phyloP scores from a whole-genome alignment of 2,329 filamentous ascomycete genomes.

The Tolypocladium sp. region DNA sequence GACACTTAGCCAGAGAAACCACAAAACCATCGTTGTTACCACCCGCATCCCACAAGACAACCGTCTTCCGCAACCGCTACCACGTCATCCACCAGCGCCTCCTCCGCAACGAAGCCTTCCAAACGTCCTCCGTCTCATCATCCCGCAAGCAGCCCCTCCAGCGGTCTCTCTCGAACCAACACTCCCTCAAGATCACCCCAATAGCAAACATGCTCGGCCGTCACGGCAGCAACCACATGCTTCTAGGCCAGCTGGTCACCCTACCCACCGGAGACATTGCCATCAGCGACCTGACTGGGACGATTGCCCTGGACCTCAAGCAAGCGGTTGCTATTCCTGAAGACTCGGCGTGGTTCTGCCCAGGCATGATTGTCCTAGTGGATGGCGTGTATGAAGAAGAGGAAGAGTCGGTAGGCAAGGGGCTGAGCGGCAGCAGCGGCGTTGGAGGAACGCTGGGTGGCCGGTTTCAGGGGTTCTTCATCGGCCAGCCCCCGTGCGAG shows the following conservation, averaged over 20 bases:
- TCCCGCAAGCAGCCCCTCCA: conserved; percentile 44
- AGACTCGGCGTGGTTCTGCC: conserved; percentile 83
- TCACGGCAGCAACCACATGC: conserved; percentile 74
- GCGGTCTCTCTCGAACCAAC: conserved; percentile 52
- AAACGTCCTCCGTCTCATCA: conserved; percentile 65
- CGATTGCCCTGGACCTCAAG: conserved; percentile 73
- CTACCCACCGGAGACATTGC: conserved; percentile 75
- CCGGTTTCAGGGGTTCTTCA: conserved; percentile 79
- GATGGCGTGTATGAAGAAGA: conserved; percentile 98
- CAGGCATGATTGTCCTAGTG: conserved; percentile 91
- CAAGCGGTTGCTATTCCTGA: conserved; percentile 76
- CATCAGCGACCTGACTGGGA: conserved; percentile 80
- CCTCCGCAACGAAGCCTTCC: conserved; percentile 87
- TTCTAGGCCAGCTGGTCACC: conserved; percentile 73
- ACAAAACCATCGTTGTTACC: conserved; percentile 66
- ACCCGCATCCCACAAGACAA: conserved; percentile 69
- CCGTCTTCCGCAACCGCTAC: conserved; percentile 81
- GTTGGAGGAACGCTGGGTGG: conserved; percentile 90
- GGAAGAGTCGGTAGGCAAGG: conserved; percentile 59
- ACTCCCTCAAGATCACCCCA: conserved; percentile 80
- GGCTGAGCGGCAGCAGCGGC: conserved; percentile 67
- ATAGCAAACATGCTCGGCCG: conserved; percentile 70
- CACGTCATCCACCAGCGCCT: conserved; percentile 88
- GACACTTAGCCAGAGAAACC: conserved; percentile 35
- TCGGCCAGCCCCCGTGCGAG: conserved; percentile 88